Evolutionary conservation across 345 rosid species (phyloP), one percentile per base, ranked within the genome.

Genomic region (Arabidopsis arenosa): DNA sequence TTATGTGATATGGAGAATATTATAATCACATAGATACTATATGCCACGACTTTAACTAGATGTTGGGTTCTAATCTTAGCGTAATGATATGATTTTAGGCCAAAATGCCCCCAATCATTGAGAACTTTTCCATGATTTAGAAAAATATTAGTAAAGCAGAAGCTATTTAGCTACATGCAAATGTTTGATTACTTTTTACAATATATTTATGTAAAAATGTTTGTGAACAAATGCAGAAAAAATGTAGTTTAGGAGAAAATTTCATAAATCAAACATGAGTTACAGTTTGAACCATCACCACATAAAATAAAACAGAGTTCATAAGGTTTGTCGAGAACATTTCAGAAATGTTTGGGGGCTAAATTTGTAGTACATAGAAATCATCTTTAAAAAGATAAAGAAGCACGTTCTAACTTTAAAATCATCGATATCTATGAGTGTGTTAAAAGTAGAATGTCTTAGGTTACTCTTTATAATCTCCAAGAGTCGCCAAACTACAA

Each of bases 401-500:
- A 63, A 70, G 26, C 52, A 69, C 18, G 59, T 70, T 54, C 41
- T 51, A 10, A 63, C 80, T 76, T 76, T 76, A 44, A 36, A 69
- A 62, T 70, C 80, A 47, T 62, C 10, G 0, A 61, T 76, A 47
- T 61, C 39, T 69, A 53, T 60, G 17, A 53, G 62, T 66, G 15
- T 59, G 49, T 43, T 59, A 66, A 66, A 78, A 72, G 37, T 57
- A 66, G 51, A 66, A 66, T 71, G 80, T 59, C 74, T 67, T 52
- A 66, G 77, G 81, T 72, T 66, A 72, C 81, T 78, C 74, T 73
- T 73, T 78, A 66, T 60, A 28, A 49, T 78, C 78, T 52, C 78
- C 77, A 78, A 78, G 81, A 78, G 81, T 59, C 81, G 40, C 58
- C 74, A 78, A 72, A 66, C 65, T 60, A 49, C 57, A 78, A 72